Evolutionary conservation across 768 basidiomycete species (phyloP).

Genomic region (Mycena sanguinolenta): DNA sequence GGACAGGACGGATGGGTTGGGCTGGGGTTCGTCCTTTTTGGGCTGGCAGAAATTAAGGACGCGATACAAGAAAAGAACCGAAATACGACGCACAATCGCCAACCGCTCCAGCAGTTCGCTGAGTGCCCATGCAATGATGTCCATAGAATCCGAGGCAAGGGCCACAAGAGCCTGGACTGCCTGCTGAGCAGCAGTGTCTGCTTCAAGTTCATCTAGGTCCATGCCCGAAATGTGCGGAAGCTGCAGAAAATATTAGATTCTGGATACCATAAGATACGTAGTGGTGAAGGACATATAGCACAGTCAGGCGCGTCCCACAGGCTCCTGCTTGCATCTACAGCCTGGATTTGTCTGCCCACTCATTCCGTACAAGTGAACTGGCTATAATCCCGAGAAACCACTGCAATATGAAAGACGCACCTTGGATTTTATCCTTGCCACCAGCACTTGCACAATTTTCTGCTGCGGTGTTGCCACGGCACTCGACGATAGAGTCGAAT

Average conservation of each 20-base stretch:
- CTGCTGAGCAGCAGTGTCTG: constrained; percentile 80
- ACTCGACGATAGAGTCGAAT: constrained; percentile 51
- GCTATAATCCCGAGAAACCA: constrained; percentile 11
- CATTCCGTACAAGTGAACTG: not conserved
- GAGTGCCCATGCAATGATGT: constrained; percentile 84
- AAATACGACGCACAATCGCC: constrained; percentile 67
- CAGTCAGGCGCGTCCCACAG: not conserved
- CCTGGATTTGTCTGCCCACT: not conserved
- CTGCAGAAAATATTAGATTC: constrained; percentile 54
- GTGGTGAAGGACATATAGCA: not conserved
- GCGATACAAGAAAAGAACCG: constrained; percentile 28
- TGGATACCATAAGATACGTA: not conserved
- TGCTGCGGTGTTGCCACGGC: constrained; percentile 75
- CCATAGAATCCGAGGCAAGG: constrained; percentile 80
- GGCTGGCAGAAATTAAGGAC: constrained; percentile 27
- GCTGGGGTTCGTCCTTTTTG: constrained; percentile 57
- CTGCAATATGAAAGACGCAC: constrained; percentile 51
- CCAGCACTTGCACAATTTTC: constrained; percentile 84
- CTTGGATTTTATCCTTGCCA: constrained; percentile 86
- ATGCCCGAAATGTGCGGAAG: constrained; percentile 89
- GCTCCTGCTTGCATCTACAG: not conserved
- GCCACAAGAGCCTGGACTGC: constrained; percentile 86
- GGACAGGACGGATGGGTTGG: constrained; percentile 62
- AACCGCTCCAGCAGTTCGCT: constrained; percentile 84
- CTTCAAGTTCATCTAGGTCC: constrained; percentile 78